Evolutionary conservation across 495 filamentous ascomycete genomes (phyloP).

Genomic region (Chaetomidium leptoderma): DNA sequence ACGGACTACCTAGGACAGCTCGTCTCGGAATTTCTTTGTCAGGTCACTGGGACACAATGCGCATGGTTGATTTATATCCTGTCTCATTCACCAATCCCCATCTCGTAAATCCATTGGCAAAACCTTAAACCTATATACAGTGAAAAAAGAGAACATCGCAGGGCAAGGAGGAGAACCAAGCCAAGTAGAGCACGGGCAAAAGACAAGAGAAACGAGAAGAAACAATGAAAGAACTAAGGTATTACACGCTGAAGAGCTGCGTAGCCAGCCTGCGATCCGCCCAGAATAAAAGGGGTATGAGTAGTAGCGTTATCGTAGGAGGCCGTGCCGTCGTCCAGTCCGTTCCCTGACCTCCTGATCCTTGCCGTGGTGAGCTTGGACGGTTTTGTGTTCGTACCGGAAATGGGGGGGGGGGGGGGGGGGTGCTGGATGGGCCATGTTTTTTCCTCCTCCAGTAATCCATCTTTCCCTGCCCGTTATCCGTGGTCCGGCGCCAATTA

Average conservation of each 20-base stretch:
- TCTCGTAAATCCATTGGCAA: constrained; percentile 30
- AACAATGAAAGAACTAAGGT: constrained; percentile 35
- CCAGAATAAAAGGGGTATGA: constrained; percentile 35
- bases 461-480: constrained; percentile 5
- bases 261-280: constrained; percentile 27
- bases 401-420: constrained; percentile 5
- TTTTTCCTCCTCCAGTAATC: constrained; percentile 6
- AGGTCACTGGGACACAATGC: background rate
- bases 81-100: constrained; percentile 30
- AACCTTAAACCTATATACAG: constrained; percentile 28
- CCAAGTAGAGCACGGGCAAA: constrained; percentile 11
- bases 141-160: constrained; percentile 14
- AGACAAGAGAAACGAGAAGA: constrained; percentile 22
- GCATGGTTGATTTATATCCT: constrained; percentile 8
- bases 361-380: constrained; percentile 4
- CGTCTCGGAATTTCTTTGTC: background rate
- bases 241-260: constrained; percentile 49
- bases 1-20: too few relatives aligned
- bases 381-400: constrained; percentile 2
- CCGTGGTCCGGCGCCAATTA: constrained; percentile 1
- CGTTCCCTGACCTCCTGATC: constrained; percentile 9
- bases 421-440: constrained; percentile 1
- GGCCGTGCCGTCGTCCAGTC: constrained; percentile 26
- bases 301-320: constrained; percentile 45
- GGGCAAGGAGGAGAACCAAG: constrained; percentile 10